Percentiles rank a stretch among this genome's conserved stretches.
These are phyloP conservation scores for Saccharomyces hybrid DNA, from an alignment of 1,139 yeast genomes.

Conservation along the genomic window DNA sequence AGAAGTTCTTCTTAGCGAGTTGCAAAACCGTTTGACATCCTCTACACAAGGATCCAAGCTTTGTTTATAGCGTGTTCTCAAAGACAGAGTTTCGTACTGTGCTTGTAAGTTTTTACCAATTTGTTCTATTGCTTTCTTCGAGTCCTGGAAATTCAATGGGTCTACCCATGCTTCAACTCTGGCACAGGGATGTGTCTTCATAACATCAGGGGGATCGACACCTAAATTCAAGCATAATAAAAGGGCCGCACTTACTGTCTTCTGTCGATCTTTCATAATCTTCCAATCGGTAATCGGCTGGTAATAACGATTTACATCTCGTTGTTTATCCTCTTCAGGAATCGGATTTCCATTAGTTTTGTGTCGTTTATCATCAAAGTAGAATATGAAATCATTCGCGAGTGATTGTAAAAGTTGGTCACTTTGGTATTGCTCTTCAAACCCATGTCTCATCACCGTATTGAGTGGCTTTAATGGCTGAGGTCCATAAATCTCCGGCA, in stretches of 20 bases:
- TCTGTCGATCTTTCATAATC: constrained; percentile 77
- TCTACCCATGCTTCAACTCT: constrained; percentile 91
- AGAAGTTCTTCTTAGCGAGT: constrained; percentile 79
- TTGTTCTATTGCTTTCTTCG: constrained; percentile 85
- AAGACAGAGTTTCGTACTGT: constrained; percentile 82
- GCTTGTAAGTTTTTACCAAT: constrained; percentile 82
- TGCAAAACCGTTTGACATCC: constrained; percentile 87
- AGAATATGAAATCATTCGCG: constrained; percentile 68
- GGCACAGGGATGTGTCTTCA: constrained; percentile 92
- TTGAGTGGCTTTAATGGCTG: constrained; percentile 39
- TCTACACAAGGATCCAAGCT: constrained; percentile 92
- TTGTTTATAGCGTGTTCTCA: constrained; percentile 84
- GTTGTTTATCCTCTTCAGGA: constrained; percentile 42
- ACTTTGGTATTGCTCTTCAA: constrained; percentile 55
- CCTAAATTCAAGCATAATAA: constrained; percentile 87
- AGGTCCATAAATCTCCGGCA: constrained; percentile 29
- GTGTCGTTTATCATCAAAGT: constrained; percentile 85
- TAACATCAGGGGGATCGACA: constrained; percentile 94
- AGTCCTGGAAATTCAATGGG: constrained; percentile 74
- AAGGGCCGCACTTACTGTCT: constrained; percentile 91
- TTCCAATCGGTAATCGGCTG: constrained; percentile 88
- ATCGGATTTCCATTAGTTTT: constrained; percentile 84
- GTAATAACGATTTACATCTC: constrained; percentile 43
- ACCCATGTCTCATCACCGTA: constrained; percentile 68
- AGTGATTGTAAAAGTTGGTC: constrained; percentile 59